A percentile compares a stretch with the other conserved stretches of the same genome.
These are phyloP conservation scores for Diplodia mutila DNA, from an alignment of 2,329 filamentous ascomycete species.

Conservation along the genomic window DNA sequence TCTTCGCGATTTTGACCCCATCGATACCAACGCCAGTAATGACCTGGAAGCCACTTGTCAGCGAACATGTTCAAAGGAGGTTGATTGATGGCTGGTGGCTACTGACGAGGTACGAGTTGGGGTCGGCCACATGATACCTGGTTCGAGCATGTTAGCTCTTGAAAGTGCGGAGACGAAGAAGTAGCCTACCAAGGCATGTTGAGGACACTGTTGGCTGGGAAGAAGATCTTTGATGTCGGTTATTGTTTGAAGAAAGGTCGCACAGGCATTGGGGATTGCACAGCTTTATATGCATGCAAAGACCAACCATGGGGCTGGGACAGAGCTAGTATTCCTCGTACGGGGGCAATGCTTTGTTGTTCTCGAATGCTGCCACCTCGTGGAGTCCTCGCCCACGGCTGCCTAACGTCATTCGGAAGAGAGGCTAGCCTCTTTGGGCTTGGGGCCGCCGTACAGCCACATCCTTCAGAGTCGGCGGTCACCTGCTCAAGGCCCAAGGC, in stretches of 20 bases:
- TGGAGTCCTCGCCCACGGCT: neutral
- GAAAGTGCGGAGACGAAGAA: neutral
- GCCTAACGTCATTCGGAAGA: neutral
- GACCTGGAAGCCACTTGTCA: constrained; percentile 40
- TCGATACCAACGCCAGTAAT: constrained; percentile 78
- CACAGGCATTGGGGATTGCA: neutral
- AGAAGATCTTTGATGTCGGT: no score
- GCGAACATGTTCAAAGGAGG: neutral
- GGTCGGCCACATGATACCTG: constrained; percentile 69
- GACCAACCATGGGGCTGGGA: neutral
- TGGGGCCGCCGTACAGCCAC: neutral
- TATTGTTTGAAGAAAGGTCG: neutral
- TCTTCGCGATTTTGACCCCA: constrained; percentile 77
- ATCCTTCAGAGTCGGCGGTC: neutral
- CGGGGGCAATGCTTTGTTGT: neutral
- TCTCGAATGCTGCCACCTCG: neutral
- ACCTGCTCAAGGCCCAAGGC: constrained; percentile 6
- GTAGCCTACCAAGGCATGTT: constrained; percentile 6
- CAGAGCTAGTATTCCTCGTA: neutral
- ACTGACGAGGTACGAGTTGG: constrained; percentile 76
- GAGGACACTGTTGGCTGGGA: neutral
- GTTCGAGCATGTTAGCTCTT: neutral
- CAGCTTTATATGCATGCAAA: neutral
- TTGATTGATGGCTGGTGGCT: no score
- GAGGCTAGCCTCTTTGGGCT: neutral